These are phyloP conservation scores for Globisporangium cystogenes DNA, from an alignment of 352 stramenopile species.

Conservation along the genomic window DNA sequence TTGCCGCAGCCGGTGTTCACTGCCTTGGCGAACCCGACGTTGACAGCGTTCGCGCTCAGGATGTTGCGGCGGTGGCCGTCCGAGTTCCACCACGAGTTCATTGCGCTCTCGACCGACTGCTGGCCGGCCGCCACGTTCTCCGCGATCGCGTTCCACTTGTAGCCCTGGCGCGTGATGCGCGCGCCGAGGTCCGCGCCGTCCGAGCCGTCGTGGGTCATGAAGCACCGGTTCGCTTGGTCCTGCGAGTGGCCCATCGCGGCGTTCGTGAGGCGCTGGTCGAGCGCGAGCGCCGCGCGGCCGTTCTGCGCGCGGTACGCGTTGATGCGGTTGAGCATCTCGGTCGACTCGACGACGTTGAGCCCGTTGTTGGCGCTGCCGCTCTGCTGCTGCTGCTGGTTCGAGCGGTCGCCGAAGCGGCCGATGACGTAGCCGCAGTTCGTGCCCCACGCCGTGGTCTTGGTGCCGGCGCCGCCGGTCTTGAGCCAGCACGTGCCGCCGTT, in stretches of 20 bases:
- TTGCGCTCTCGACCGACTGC: constrained; percentile 26
- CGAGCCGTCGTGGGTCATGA: constrained; percentile 36
- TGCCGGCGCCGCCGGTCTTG: constrained; percentile 19
- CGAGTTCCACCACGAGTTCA: constrained; percentile 53
- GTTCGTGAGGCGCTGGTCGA: constrained; percentile 26
- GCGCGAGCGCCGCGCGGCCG: constrained; percentile 27
- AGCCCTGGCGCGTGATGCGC: constrained; percentile 30
- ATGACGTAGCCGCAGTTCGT: constrained; percentile 36
- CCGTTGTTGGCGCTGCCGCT: constrained; percentile 20
- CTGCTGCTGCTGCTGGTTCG: constrained; percentile 2
- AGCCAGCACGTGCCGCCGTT: constrained; percentile 60
- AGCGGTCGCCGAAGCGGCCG: constrained; percentile 23
- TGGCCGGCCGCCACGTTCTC: constrained; percentile 59
- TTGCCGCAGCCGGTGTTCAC: constrained; percentile 12
- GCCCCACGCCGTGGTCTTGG: constrained; percentile 12
- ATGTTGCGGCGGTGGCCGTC: constrained; percentile 43
- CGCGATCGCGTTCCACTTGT: constrained; percentile 27
- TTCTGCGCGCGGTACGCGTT: constrained; percentile 43
- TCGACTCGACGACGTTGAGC: constrained; percentile 22
- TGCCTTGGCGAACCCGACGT: constrained; percentile 13
- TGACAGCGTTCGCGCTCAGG: constrained; percentile 18
- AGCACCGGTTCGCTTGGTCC: constrained; percentile 32
- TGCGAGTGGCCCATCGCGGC: constrained; percentile 37
- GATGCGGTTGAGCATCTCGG: constrained; percentile 40
- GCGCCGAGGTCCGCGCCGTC: constrained; percentile 31